These are phyloP conservation scores for Onygenales sp. DNA, from an alignment of 2,329 filamentous ascomycete species.

Conservation along the genomic window DNA sequence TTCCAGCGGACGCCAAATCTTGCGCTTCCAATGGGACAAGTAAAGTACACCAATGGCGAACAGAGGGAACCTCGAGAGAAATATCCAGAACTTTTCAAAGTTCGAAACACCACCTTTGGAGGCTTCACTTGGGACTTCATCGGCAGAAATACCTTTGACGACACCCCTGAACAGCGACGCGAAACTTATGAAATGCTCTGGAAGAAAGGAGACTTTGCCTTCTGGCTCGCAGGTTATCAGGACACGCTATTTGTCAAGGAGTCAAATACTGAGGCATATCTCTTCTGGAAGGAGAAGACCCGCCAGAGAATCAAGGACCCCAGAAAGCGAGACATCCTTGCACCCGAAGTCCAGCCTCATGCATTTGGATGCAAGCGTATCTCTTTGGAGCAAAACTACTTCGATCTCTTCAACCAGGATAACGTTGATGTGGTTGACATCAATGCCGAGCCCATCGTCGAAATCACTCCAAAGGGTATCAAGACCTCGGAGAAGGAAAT, in stretches of 20 bases:
- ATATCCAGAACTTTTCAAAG: slow-evolving; percentile 42
- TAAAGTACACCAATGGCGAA: slow-evolving; percentile 24
- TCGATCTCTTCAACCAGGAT: slow-evolving; percentile 38
- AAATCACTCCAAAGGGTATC: slow-evolving; percentile 33
- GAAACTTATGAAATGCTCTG: slow-evolving; percentile 42
- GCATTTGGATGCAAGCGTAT: slow-evolving; percentile 46
- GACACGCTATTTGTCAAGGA: slow-evolving; percentile 39
- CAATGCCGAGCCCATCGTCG: slow-evolving; percentile 32
- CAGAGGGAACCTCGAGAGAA: slow-evolving; percentile 6
- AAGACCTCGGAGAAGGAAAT: slow-evolving; percentile 26
- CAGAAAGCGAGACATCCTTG: slow-evolving; percentile 42
- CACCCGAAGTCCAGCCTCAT: slow-evolving; percentile 44
- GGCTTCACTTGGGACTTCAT: slow-evolving; percentile 49
- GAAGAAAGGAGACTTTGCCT: slow-evolving; percentile 44
- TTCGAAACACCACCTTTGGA: slow-evolving; percentile 42
- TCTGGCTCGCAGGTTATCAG: slow-evolving; percentile 42
- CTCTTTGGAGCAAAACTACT: slow-evolving; percentile 42
- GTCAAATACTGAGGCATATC: slow-evolving; percentile 45
- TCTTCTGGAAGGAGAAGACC: slow-evolving; percentile 47
- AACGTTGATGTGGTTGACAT: slow-evolving; percentile 41
- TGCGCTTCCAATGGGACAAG: slow-evolving; percentile 24
- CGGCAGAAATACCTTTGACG: slow-evolving; percentile 46
- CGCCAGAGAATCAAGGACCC: slow-evolving; percentile 43
- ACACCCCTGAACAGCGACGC: slow-evolving; percentile 39
- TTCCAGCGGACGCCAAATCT: slow-evolving; percentile 21